These are phyloP conservation scores for Zopfochytrium polystomum DNA, from an alignment of 371 early-diverging fungal species.

Conservation along the genomic window DNA sequence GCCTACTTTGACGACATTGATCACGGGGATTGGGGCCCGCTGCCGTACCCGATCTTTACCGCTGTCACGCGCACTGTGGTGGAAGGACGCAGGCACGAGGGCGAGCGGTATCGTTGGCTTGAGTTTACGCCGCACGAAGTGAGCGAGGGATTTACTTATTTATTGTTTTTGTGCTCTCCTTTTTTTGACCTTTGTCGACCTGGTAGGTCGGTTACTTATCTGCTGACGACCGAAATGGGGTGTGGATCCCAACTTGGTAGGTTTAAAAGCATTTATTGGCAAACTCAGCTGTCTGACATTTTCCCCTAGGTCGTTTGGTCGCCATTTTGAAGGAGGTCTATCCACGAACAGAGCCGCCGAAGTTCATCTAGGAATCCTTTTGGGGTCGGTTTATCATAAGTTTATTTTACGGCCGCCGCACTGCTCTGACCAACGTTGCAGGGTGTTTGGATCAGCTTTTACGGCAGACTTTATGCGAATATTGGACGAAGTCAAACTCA, in stretches of 20 bases:
- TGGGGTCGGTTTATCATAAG: slow-evolving; percentile 24
- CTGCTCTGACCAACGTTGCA: not conserved
- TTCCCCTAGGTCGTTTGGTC: slow-evolving; percentile 35
- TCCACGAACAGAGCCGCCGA: slow-evolving; percentile 17
- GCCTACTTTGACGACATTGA: slow-evolving; percentile 1
- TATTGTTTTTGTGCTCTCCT: not conserved
- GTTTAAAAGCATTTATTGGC: too few relatives aligned
- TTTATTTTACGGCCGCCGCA: not conserved
- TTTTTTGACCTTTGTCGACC: too few relatives aligned
- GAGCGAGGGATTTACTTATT: not conserved
- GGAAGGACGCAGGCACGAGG: not conserved
- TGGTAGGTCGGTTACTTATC: too few relatives aligned
- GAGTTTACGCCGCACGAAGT: slow-evolving; percentile 38
- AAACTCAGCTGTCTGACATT: too few relatives aligned
- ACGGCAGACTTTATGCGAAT: slow-evolving; percentile 34
- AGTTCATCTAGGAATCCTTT: slow-evolving; percentile 20
- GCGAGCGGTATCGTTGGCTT: slow-evolving; percentile 31
- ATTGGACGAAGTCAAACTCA: slow-evolving; percentile 24
- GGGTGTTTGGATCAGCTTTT: slow-evolving; percentile 39
- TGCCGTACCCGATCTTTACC: slow-evolving; percentile 33
- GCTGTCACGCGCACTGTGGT: slow-evolving; percentile 22
- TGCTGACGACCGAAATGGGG: too few relatives aligned
- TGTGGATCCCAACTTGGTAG: slow-evolving; percentile 33
- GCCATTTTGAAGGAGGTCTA: slow-evolving; percentile 24
- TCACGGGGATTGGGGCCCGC: slow-evolving; percentile 24